Base-by-base conservation (phyloP, 495 filamentous ascomycete species). In the Bathelium albidoporum region DNA sequence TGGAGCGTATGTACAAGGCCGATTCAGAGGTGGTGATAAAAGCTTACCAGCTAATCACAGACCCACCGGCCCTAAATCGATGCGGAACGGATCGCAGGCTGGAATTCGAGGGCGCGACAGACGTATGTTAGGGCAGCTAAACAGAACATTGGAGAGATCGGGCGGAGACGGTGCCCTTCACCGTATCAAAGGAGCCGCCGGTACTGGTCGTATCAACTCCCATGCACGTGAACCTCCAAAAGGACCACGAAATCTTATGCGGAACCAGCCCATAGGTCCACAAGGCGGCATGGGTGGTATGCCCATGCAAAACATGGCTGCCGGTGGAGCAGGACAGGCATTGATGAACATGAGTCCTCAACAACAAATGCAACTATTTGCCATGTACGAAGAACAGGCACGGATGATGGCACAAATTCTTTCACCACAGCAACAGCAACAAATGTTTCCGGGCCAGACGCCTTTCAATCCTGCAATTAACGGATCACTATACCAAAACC, bases 11-110 rank as follows among this genome's bases (percentile, higher is more conserved):
- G 89, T 82, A 60, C 59, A 43, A 49, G 62, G 66, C n/a, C 43
- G 12, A 36, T 7, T 4, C 32, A 1, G 32, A 16, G 45, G 31
- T 64, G 36, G 24, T 26, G 20, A 16, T 41, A 62, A 59, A 75
- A 66, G 22, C 55, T 14, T 61, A 20, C 64, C 70, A 34, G 63
- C 3, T 29, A 1, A 59, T 59, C 43, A 58, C 68, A 97, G 92
- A 71, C 94, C 94, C 20, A 97, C 93, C 10, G 94, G 91, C 45
- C 94, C 94, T 26, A 94, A 91, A 74, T 90, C 92, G 3, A 97
- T 98, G 95, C 87, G 94, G 64, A 89, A 88, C 72, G 81, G 81
- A 32, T 78, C 75, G 63, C 72, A 72, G 59, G 78, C 78, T 31
- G 82, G 85, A 44, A 84, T 64, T 11, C 55, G 62, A 59, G 62